These are phyloP conservation scores for Linum usitatissimum DNA, from an alignment of 345 rosid species.

Conservation along the genomic window DNA sequence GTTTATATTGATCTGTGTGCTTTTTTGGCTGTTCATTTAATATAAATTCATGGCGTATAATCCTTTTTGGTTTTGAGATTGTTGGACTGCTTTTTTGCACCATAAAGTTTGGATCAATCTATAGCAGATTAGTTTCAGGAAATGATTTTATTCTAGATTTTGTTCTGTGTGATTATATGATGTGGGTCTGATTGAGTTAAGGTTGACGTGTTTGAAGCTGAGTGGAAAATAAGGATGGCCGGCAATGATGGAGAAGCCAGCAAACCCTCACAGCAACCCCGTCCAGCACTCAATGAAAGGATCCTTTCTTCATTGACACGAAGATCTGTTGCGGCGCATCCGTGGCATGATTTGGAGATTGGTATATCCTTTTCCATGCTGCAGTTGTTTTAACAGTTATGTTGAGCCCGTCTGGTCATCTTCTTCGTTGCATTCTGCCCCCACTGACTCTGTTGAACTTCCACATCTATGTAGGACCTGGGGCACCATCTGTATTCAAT, in stretches of 20 bases:
- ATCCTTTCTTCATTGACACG: constrained; percentile 67
- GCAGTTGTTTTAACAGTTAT: background rate
- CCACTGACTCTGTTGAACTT: constrained; percentile 5
- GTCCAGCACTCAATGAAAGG: constrained; percentile 50
- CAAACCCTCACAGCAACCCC: constrained; percentile 14
- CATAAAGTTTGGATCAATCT: background rate
- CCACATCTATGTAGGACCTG: constrained; percentile 55
- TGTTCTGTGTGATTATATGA: background rate
- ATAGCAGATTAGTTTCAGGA: background rate
- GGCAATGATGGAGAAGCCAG: constrained; percentile 28
- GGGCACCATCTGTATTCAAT: constrained; percentile 79
- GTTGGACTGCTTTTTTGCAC: background rate
- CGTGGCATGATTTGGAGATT: constrained; percentile 92
- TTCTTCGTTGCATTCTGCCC: background rate
- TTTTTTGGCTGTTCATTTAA: too few species aligned
- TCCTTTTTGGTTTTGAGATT: background rate
- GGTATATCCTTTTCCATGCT: constrained; percentile 30
- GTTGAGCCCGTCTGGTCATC: background rate
- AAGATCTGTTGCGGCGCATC: constrained; percentile 82
- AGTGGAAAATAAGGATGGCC: constrained; percentile 31
- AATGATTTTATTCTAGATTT: background rate
- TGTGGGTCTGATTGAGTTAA: background rate
- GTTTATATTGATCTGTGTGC: background rate
- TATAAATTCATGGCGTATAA: background rate
- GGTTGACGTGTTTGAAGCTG: background rate